These are phyloP conservation scores for Boletus sp. DNA, from an alignment of 768 basidiomycete species.

Conservation along the genomic window DNA sequence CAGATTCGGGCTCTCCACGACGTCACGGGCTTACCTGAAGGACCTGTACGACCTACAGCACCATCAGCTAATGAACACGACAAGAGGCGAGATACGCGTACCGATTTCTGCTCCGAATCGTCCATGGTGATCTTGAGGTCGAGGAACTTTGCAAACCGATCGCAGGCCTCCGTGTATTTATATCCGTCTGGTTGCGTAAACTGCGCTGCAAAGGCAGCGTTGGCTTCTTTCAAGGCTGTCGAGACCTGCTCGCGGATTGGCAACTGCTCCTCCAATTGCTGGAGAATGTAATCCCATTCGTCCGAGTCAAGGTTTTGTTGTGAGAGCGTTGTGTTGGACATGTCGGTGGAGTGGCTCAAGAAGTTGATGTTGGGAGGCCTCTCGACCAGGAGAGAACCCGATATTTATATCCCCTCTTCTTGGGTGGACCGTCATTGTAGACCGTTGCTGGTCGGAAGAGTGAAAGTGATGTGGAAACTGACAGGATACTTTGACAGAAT, in stretches of 20 bases:
- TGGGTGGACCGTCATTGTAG: constrained; percentile 3
- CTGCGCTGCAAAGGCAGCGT: constrained; percentile 15
- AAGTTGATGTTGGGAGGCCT: background rate
- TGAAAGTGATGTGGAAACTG: background rate
- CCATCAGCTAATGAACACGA: constrained; percentile 1
- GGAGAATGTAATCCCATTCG: constrained; percentile 1
- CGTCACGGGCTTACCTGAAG: constrained; percentile 16
- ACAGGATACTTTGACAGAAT: constrained; percentile 1
- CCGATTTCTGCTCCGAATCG: constrained; percentile 10
- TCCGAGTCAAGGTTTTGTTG: background rate
- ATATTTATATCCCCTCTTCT: constrained; percentile 10
- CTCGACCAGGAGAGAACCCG: background rate
- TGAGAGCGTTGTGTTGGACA: constrained; percentile 5
- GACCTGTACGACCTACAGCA: constrained; percentile 13
- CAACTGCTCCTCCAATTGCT: background rate
- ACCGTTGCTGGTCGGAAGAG: background rate
- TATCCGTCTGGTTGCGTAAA: constrained; percentile 10
- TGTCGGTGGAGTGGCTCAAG: background rate
- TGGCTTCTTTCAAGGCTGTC: constrained; percentile 7
- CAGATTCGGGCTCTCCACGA: background rate
- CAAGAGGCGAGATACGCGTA: background rate
- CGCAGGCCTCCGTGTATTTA: constrained; percentile 9
- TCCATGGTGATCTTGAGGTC: background rate
- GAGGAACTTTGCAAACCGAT: constrained; percentile 12
- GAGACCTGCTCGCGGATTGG: background rate